phyloP scores from a whole-genome alignment of 768 basidiomycete genomes.

The Termitomyces sp. region DNA sequence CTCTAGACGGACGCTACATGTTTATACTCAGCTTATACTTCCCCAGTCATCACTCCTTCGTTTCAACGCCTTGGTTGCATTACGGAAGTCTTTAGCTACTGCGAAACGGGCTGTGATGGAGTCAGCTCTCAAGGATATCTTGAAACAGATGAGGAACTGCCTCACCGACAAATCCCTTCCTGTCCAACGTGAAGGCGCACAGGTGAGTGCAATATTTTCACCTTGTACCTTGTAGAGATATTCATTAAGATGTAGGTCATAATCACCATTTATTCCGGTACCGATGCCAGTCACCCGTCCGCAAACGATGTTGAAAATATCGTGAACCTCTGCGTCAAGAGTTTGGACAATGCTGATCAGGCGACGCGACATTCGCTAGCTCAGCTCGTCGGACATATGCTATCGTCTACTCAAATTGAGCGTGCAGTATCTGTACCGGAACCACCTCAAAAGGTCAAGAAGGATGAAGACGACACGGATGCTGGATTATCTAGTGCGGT shows the following conservation, averaged over 20 bases:
- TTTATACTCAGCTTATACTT: slow-evolving; percentile 2
- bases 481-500: slow-evolving; percentile 42
- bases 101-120: slow-evolving; percentile 87
- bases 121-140: slow-evolving; percentile 65
- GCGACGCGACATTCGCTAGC: slow-evolving; percentile 75
- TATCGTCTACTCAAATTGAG: slow-evolving; percentile 78
- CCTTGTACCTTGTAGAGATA: not conserved
- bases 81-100: slow-evolving; percentile 73
- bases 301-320: slow-evolving; percentile 75
- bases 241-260: slow-evolving; percentile 29
- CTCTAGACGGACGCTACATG: not conserved
- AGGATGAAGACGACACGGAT: slow-evolving; percentile 54
- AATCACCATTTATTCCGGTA: slow-evolving; percentile 48
- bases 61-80: slow-evolving; percentile 69
- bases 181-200: slow-evolving; percentile 78
- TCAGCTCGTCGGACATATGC: slow-evolving; percentile 75
- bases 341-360: slow-evolving; percentile 80
- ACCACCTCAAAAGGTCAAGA: slow-evolving; percentile 52
- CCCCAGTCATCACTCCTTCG: slow-evolving; percentile 73
- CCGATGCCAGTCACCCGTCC: slow-evolving; percentile 49
- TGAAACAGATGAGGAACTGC: slow-evolving; percentile 74
- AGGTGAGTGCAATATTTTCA: slow-evolving; percentile 38
- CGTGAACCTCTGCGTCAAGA: slow-evolving; percentile 58
- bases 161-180: slow-evolving; percentile 80
- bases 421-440: slow-evolving; percentile 41